phyloP scores from a whole-genome alignment of 2,329 filamentous ascomycete species.

The Blastomyces emzantsi region DNA sequence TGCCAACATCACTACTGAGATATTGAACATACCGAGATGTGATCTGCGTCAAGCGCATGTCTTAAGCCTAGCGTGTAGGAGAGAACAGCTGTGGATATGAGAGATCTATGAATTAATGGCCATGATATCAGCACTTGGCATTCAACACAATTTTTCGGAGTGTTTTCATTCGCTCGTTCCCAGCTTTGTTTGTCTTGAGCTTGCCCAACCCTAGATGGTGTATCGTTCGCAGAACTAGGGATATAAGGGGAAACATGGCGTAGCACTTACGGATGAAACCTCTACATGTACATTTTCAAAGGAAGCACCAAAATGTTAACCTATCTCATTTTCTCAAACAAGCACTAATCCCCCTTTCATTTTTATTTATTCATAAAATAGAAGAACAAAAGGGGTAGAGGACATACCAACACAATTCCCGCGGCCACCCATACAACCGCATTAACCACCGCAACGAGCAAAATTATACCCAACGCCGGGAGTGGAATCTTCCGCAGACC shows the following conservation, averaged over 20 bases:
- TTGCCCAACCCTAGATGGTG: constrained; percentile 1
- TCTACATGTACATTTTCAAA: constrained; percentile 17
- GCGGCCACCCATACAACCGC: constrained; percentile 50
- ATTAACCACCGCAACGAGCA: constrained; percentile 46
- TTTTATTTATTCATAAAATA: background rate
- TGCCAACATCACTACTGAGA: background rate
- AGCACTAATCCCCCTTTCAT: background rate
- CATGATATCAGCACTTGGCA: background rate
- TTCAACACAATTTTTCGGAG: background rate
- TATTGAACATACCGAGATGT: constrained; percentile 51
- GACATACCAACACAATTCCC: constrained; percentile 47
- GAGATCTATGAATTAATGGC: constrained; percentile 33
- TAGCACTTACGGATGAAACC: constrained; percentile 30
- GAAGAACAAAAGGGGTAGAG: constrained; percentile 2
- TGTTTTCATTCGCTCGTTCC: background rate
- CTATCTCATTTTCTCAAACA: background rate
- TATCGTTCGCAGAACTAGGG: background rate
- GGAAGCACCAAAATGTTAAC: background rate
- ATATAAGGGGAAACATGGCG: background rate
- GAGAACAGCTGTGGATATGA: constrained; percentile 72
- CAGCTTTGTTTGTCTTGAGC: background rate
- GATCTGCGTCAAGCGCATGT: constrained; percentile 96
- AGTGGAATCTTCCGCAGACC: constrained; percentile 50
- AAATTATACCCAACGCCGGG: constrained; percentile 48
- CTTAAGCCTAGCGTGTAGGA: constrained; percentile 83